Percentiles rank a stretch among this genome's conserved stretches.
These are phyloP conservation scores for Rhodotorula mucilaginosa DNA, from an alignment of 1,284 basidiomycete genomes.

Conservation along the genomic window DNA sequence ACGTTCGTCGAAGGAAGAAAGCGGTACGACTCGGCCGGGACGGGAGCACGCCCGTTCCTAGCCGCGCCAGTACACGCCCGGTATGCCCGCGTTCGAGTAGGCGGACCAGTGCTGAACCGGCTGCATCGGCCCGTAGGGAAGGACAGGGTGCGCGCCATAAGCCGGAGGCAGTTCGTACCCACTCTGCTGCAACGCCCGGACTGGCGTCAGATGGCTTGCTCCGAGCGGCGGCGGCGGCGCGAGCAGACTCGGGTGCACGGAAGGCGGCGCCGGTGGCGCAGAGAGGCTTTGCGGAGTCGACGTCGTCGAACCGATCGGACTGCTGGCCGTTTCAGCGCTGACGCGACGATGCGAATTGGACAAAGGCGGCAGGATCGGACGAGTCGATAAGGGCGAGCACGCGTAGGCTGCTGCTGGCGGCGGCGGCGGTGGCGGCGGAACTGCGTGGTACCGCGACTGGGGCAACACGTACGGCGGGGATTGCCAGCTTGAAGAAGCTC, in stretches of 20 bases:
- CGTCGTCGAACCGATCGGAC: background rate
- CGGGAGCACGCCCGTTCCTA: background rate
- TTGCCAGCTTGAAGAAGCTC: background rate
- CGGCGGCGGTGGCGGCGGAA: background rate
- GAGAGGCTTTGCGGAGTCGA: background rate
- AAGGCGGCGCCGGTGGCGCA: background rate
- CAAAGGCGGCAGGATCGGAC: background rate
- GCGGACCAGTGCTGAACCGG: conserved; percentile 1
- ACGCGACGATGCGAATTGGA: background rate
- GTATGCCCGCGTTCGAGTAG: conserved; percentile 31
- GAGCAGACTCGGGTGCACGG: background rate
- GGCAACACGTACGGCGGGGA: background rate
- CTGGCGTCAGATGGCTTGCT: background rate
- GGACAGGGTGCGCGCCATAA: background rate
- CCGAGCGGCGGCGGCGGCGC: too few species aligned
- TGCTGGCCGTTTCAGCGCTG: background rate
- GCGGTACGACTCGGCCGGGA: background rate
- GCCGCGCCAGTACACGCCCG: conserved; percentile 23
- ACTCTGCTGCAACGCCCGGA: background rate
- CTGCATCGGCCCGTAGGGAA: too few species aligned
- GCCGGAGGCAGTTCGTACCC: background rate
- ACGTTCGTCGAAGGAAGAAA: background rate
- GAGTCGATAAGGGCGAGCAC: background rate
- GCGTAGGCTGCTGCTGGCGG: background rate
- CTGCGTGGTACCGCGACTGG: background rate